Percentiles rank a stretch among this genome's conserved stretches.
Conservation (phyloP, 2,329 filamentous ascomycete species). For the Colletotrichum lupini region DNA sequence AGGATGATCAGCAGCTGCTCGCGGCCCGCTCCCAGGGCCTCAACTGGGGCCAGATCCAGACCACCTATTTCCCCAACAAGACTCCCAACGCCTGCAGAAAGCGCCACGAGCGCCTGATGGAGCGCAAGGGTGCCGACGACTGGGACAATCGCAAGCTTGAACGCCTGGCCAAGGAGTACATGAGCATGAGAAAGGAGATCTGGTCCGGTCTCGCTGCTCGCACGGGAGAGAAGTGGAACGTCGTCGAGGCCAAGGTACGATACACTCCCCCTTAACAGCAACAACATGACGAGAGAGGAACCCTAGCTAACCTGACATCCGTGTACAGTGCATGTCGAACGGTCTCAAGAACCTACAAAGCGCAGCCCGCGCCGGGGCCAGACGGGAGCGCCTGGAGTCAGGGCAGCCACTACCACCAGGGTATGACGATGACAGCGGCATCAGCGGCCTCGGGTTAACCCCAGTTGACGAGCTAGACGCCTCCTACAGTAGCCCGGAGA, state of each 20-base stretch:
- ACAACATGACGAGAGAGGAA: neutral
- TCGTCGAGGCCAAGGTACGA: constrained; percentile 71
- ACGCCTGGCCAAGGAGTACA: constrained; percentile 80
- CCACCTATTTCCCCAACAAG: constrained; percentile 81
- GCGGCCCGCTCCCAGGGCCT: constrained; percentile 78
- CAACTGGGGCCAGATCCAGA: constrained; percentile 86
- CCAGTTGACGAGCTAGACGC: constrained; percentile 69
- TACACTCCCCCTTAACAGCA: neutral
- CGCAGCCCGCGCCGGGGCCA: constrained; percentile 72
- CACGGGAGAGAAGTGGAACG: constrained; percentile 86
- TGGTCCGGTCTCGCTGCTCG: constrained; percentile 80
- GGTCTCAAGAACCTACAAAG: constrained; percentile 84
- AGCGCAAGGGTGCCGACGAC: constrained; percentile 78
- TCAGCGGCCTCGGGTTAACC: constrained; percentile 70
- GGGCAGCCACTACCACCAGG: constrained; percentile 53
- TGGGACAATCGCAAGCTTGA: constrained; percentile 84
- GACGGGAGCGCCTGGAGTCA: constrained; percentile 71
- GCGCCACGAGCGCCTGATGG: constrained; percentile 85
- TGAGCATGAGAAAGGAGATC: constrained; percentile 82
- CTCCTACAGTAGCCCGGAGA: constrained; percentile 67
- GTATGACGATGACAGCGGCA: constrained; percentile 78
- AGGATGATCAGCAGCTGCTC: constrained; percentile 80
- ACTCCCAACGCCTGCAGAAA: constrained; percentile 88
- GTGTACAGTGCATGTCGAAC: constrained; percentile 80
- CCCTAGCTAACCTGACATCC: constrained; percentile 33